These are phyloP conservation scores for Fragilariopsis cylindrus DNA, from an alignment of 108 stramenopile genomes.

Conservation along the genomic window DNA sequence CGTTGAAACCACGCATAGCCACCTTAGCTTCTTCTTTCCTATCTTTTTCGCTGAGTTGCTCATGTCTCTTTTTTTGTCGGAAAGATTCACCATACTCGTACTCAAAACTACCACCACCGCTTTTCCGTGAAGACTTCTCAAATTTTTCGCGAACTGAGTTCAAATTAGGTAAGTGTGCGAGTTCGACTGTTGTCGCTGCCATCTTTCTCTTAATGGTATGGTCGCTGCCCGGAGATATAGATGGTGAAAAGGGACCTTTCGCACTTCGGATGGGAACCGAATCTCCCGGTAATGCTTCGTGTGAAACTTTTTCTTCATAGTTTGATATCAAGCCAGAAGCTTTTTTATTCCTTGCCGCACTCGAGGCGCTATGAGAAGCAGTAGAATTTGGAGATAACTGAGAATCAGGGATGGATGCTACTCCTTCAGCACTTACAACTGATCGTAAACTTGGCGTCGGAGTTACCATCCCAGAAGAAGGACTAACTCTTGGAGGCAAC, in stretches of 20 bases:
- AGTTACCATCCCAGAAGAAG: neutral
- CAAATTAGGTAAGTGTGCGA: constrained; percentile 18
- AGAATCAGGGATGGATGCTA: neutral
- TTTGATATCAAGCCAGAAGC: constrained; percentile 19
- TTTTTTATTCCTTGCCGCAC: constrained; percentile 21
- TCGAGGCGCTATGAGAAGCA: constrained; percentile 22
- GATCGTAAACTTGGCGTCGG: neutral
- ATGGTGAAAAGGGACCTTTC: neutral
- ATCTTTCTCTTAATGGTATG: neutral
- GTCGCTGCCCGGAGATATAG: neutral
- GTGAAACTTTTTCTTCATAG: constrained; percentile 23
- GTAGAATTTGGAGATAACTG: neutral
- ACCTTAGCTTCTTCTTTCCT: constrained; percentile 18
- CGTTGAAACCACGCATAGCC: constrained; percentile 19
- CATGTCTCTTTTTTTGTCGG: constrained; percentile 28
- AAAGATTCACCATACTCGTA: constrained; percentile 37
- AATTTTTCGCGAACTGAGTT: constrained; percentile 22
- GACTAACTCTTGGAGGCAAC: neutral
- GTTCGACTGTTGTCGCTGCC: constrained; percentile 1
- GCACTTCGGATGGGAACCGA: neutral
- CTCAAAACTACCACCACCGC: neutral
- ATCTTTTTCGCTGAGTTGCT: constrained; percentile 20
- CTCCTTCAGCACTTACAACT: neutral
- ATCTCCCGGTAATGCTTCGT: constrained; percentile 27
- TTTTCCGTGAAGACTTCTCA: constrained; percentile 12